Evolutionary conservation across 2,329 filamentous ascomycete species (phyloP).

Genomic region (Cladophialophora psammophila): DNA sequence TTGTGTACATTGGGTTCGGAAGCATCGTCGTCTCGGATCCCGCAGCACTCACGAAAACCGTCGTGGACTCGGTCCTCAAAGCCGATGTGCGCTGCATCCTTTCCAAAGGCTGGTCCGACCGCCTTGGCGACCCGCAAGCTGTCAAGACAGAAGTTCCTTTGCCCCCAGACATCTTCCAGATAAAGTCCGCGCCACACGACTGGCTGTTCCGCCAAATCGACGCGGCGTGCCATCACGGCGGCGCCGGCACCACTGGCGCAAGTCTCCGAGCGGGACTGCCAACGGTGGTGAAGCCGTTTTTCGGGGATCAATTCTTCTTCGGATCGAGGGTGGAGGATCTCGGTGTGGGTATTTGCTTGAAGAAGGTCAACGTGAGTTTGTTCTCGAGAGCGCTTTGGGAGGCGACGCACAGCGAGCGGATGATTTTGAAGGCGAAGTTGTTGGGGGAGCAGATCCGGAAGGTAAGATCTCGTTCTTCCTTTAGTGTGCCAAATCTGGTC

Average conservation of each 20-base stretch:
- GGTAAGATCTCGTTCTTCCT: conserved; percentile 60
- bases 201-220: conserved; percentile 96
- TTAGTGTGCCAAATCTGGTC: background rate
- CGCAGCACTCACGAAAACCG: conserved; percentile 85
- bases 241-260: conserved; percentile 92
- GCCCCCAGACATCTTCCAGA: conserved; percentile 82
- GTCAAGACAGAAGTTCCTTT: conserved; percentile 71
- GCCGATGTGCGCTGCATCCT: conserved; percentile 94
- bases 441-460: conserved; percentile 87
- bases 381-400: conserved; percentile 91
- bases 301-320: conserved; percentile 98
- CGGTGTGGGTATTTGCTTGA: conserved; percentile 87
- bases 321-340: conserved; percentile 88
- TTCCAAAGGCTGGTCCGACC: conserved; percentile 96
- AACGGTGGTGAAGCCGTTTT: conserved; percentile 95
- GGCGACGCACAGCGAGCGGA: conserved; percentile 85
- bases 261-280: conserved; percentile 89
- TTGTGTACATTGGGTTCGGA: conserved; percentile 97
- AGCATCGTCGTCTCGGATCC: conserved; percentile 94
- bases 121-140: conserved; percentile 67
- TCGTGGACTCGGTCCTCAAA: conserved; percentile 87
- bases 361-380: conserved; percentile 84
- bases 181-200: conserved; percentile 91
- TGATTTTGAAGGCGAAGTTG: conserved; percentile 84
- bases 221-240: conserved; percentile 92